Evolutionary conservation across 805 yeast species (phyloP), one percentile per base, ranked within the genome.

Genomic region (Kregervanrija fluxuum): DNA sequence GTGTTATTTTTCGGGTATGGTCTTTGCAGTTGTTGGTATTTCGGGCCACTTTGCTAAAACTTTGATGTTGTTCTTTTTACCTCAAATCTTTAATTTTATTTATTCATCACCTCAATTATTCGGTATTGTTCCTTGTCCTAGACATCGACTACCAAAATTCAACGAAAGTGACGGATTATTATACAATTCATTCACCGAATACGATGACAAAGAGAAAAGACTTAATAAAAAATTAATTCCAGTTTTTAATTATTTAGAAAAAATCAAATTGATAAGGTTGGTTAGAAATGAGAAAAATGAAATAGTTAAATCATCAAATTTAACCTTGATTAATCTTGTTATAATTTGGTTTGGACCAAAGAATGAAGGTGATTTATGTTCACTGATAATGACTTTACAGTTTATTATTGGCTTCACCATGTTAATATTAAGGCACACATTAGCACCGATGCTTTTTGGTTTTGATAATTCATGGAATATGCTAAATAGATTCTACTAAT

Each of bases 1-100:
- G 69, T 93, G 99, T 66, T 93, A 93, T 65, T 90, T 93, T 64
- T 88, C 96, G 22, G 99, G 99, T 3, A 93, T 93, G 99, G 95
- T 93, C 1, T 89, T 93, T 64, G 99, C 98, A 0, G 93, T 90
- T 28, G 96, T 87, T 30, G 98, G 97, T 1, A 93, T 93, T 33
- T 73, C 87, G 47, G 98, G 98, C 1, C 99, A 93, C 68, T 93
- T 90, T 63, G 87, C 96, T 37, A 93, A 93, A 65, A 93, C 99
- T 0, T 69, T 91, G 53, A 69, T 93, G 64, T 64, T 90, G 32
- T 82, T 93, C 57, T 84, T 93, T 60, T 68, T 87, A 36, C 98
- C 98, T 3, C 99, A 93, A 66, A 85, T 93, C 44, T 64, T 88
- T 65, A 93, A 93, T 61, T 93, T 93, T 54, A 52, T 88, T 15